phyloP scores from a whole-genome alignment of 2,329 filamentous ascomycete genomes.

The Ophiognomonia clavigignenti-juglandacearum region DNA sequence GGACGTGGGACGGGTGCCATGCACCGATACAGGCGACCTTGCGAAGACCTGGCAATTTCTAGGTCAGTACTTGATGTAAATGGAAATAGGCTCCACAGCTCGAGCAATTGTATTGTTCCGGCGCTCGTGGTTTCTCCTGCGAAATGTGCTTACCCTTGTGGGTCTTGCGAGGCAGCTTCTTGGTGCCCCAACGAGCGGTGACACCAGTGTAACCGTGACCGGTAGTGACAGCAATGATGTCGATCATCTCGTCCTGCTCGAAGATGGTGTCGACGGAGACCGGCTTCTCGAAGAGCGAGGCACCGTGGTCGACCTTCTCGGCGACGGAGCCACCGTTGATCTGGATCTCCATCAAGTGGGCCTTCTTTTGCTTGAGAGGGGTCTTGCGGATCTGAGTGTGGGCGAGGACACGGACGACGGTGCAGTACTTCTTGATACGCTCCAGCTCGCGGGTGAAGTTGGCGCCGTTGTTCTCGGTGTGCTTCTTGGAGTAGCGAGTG shows the following conservation, averaged over 20 bases:
- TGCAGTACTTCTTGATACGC: slow-evolving; percentile 99
- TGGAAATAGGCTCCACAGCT: too few relatives aligned
- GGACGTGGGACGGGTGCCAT: slow-evolving; percentile 99
- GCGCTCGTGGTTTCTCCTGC: background rate
- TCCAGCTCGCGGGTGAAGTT: slow-evolving; percentile 96
- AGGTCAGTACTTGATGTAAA: background rate
- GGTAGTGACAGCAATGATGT: slow-evolving; percentile 99
- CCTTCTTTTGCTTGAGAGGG: slow-evolving; percentile 99
- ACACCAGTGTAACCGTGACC: slow-evolving; percentile 98
- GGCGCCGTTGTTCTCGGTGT: slow-evolving; percentile 86
- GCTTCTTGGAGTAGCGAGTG: slow-evolving; percentile 99
- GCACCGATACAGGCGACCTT: slow-evolving; percentile 99
- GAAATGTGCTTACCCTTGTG: slow-evolving; percentile 67
- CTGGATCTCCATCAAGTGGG: slow-evolving; percentile 99
- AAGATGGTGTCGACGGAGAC: slow-evolving; percentile 91
- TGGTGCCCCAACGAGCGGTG: slow-evolving; percentile 97
- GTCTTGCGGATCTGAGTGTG: slow-evolving; percentile 99
- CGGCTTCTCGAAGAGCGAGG: slow-evolving; percentile 98
- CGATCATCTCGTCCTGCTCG: slow-evolving; percentile 99
- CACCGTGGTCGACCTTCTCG: slow-evolving; percentile 95
- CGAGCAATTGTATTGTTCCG: background rate
- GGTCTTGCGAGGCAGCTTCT: slow-evolving; percentile 99
- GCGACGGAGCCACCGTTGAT: slow-evolving; percentile 94
- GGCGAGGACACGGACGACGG: slow-evolving; percentile 96
- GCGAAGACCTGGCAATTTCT: slow-evolving; percentile 61